Evolutionary conservation across 23 red algal genomes (phyloP).

Genomic region (Gracilaria domingensis): DNA sequence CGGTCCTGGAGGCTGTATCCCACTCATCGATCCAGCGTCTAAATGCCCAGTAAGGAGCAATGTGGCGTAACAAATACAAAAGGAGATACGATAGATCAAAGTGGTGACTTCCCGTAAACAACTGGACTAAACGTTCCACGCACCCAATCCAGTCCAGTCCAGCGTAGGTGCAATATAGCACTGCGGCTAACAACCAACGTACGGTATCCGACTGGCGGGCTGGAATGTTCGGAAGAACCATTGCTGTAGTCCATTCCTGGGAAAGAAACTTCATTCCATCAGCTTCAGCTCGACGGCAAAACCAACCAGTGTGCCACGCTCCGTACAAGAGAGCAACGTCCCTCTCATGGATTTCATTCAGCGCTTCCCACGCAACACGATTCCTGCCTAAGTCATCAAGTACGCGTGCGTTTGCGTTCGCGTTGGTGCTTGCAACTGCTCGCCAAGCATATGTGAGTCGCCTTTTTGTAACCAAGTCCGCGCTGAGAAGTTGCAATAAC

Average conservation of each 20-base stretch:
- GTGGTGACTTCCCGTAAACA: not conserved
- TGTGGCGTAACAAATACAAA: constrained; percentile 2
- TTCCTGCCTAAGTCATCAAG: constrained; percentile 3
- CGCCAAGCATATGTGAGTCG: constrained; percentile 51
- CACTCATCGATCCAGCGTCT: constrained; percentile 42
- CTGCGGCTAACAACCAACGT: not conserved
- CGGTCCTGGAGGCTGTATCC: constrained; percentile 13
- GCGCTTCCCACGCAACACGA: constrained; percentile 35
- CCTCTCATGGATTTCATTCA: constrained; percentile 4
- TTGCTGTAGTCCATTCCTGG: constrained; percentile 47
- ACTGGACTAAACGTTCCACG: constrained; percentile 16
- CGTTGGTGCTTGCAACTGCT: constrained; percentile 16
- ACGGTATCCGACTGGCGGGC: not conserved
- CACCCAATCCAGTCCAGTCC: constrained; percentile 17
- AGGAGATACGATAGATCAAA: not conserved
- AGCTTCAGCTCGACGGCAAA: constrained; percentile 61
- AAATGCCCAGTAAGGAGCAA: constrained; percentile 36
- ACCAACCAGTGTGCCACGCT: constrained; percentile 56
- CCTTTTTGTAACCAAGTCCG: constrained; percentile 20
- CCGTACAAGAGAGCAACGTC: constrained; percentile 62
- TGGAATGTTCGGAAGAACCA: constrained; percentile 17
- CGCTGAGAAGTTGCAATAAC: constrained; percentile 12
- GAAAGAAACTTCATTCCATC: constrained; percentile 44
- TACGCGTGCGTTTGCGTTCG: constrained; percentile 29
- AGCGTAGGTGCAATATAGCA: constrained; percentile 16